Base-by-base conservation (phyloP, 495 filamentous ascomycete species). In the Amniculicola lignicola region DNA sequence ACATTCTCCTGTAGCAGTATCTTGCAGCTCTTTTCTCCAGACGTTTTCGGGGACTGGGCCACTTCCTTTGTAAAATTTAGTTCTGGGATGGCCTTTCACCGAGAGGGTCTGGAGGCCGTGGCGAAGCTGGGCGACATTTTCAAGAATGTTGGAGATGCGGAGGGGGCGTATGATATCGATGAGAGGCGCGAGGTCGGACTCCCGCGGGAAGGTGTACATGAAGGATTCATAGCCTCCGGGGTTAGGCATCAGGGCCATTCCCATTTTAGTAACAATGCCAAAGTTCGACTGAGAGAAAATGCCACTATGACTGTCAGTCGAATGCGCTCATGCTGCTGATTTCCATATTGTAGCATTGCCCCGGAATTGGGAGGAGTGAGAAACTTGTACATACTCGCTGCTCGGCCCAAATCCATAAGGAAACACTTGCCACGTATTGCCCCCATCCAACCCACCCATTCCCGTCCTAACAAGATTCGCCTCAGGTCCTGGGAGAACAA, bases 401-500 rank as follows among this genome's bases (percentile, higher is more conserved):
- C 22, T 39, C 10, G 57, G 57, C 21, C 57, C 57, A 44, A 60
- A 60, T 25, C 57, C 57, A 40, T 60, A 60, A 33, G 57, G 57
- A 45, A 60, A 60, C 14, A 33, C 24, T 43, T 60, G 57, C 57
- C 57, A 60, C 7, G 57, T 60, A 50, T 60, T 60, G 2, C 48
- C 49, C 10, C 33, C 48, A 70, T 47, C 62, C 50, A 79, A 72
- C 19, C 75, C 75, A 22, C 67, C 78, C 61, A 79, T 77, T 0
- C 77, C 77, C 5, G 77, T 80, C 27, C 76, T 66, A 1, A 80
- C 59, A 5, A 51, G 39, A 11, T 21, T n/a, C 11, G 77, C 51
- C 27, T 75, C 73, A 43, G 74, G 74, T 24, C 70, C 68, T 7
- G 77, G 73, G 7, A 79, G 70, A 48, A 79, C 72, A 9, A 79